Evolutionary conservation across 2,329 filamentous ascomycete genomes (phyloP).

Genomic region (Chrysoporthe puriensis): DNA sequence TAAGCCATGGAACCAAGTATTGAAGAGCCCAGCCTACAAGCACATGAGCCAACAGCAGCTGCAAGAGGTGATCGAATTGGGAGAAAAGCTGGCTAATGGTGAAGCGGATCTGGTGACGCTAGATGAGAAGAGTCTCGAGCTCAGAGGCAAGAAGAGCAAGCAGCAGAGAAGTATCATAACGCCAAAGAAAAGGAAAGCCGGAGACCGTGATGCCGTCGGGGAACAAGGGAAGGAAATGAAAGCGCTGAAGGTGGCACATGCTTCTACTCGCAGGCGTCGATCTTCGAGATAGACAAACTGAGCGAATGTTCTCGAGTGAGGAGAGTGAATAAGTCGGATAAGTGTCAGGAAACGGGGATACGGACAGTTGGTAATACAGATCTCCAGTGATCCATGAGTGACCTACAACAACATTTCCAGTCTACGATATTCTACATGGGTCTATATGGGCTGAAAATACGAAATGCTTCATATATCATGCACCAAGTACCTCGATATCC

Average conservation of each 20-base stretch:
- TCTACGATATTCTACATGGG: no score
- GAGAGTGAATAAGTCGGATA: neutral
- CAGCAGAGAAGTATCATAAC: neutral
- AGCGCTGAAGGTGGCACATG: neutral
- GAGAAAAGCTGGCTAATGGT: conserved; percentile 10
- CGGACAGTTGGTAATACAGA: no score
- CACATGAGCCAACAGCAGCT: conserved; percentile 19
- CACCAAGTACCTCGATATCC: conserved; percentile 22
- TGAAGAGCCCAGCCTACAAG: conserved; percentile 24
- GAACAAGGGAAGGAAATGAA: neutral
- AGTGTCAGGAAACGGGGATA: no score
- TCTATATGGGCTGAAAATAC: no score
- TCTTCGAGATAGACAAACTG: neutral
- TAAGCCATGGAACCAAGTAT: conserved; percentile 18
- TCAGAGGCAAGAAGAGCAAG: conserved; percentile 21
- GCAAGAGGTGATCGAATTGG: conserved; percentile 11
- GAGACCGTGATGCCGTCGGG: neutral
- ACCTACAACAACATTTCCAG: no score
- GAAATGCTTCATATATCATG: neutral
- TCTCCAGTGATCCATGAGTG: no score
- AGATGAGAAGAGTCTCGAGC: conserved; percentile 14
- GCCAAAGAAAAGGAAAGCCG: conserved; percentile 7
- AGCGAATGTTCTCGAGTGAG: neutral
- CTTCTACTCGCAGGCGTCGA: neutral
- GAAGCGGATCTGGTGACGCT: conserved; percentile 13